A percentile compares a stretch with the other conserved stretches of the same genome.
Evolutionary conservation across 73 alveolate genomes (phyloP).

Genomic region (Effrenium voratum): DNA sequence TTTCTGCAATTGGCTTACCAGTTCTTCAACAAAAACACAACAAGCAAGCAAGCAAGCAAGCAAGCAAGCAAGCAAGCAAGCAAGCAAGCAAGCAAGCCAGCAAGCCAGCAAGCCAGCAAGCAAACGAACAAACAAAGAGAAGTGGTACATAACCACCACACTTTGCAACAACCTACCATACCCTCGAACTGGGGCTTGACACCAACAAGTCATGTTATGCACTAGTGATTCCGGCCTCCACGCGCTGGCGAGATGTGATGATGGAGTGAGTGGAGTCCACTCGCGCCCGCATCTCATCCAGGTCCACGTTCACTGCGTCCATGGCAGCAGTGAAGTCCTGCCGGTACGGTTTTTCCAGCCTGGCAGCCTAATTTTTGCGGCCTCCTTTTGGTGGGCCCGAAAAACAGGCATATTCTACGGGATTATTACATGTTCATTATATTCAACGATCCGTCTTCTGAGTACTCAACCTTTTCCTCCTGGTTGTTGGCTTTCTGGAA

Average conservation of each 20-base stretch:
- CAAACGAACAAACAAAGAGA: background rate
- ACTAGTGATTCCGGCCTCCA: slow-evolving; percentile 38
- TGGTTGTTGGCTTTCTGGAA: no score
- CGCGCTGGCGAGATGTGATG: slow-evolving; percentile 75
- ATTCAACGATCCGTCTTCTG: no score
- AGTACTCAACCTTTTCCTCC: no score
- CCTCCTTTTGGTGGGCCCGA: no score
- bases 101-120: background rate
- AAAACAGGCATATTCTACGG: no score
- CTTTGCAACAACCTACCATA: no score
- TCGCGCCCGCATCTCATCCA: slow-evolving; percentile 79
- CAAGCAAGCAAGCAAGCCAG: background rate
- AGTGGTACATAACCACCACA: background rate
- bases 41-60: background rate
- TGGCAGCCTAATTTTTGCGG: background rate
- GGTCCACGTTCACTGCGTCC: slow-evolving; percentile 85
- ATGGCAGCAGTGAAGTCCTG: slow-evolving; percentile 89
- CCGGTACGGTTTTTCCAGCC: background rate
- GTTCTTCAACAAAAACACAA: no score
- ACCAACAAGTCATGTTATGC: background rate
- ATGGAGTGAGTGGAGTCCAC: slow-evolving; percentile 80
- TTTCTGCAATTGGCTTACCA: no score
- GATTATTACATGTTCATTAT: no score
- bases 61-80: background rate
- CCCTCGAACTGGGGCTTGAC: no score